phyloP scores from a whole-genome alignment of 805 yeast genomes.

The Pichia pseudocactophila region DNA sequence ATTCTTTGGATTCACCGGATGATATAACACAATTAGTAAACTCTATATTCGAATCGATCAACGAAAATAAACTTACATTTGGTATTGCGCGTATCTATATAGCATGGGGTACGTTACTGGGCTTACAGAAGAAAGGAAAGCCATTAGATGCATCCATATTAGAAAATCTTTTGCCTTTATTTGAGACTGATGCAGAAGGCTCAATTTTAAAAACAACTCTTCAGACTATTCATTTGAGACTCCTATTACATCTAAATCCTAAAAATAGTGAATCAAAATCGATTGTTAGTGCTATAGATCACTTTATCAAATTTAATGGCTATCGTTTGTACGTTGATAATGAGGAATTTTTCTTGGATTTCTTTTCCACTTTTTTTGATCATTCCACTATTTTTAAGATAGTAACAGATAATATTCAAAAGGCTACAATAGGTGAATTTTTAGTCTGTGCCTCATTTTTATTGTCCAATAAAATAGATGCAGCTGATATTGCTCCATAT shows the following conservation, averaged over 20 bases:
- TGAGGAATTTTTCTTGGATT: constrained; percentile 33
- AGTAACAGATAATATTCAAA: constrained; percentile 5
- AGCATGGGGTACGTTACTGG: constrained; percentile 47
- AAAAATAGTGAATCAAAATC: constrained; percentile 20
- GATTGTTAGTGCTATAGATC: constrained; percentile 30
- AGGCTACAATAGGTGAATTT: constrained; percentile 15
- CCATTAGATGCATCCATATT: constrained; percentile 24
- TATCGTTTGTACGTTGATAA: constrained; percentile 27
- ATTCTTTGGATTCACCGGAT: constrained; percentile 17
- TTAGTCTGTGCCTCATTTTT: constrained; percentile 13
- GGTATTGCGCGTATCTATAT: constrained; percentile 65
- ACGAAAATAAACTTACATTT: constrained; percentile 41
- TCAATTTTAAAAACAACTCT: constrained; percentile 40
- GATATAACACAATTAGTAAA: constrained; percentile 15
- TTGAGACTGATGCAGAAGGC: constrained; percentile 26
- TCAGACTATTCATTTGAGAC: constrained; percentile 43
- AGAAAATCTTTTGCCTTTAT: constrained; percentile 26
- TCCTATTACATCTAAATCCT: constrained; percentile 33
- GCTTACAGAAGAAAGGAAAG: constrained; percentile 27
- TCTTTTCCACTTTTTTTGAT: constrained; percentile 16
- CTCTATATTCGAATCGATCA: constrained; percentile 38
- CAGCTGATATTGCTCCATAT: constrained; percentile 10
- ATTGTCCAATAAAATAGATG: constrained; percentile 6
- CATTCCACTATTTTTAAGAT: constrained; percentile 12
- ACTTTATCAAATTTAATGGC: constrained; percentile 31